Conservation (phyloP, 2,329 filamentous ascomycete genomes). For the Phyllosticta paracitricarpa region DNA sequence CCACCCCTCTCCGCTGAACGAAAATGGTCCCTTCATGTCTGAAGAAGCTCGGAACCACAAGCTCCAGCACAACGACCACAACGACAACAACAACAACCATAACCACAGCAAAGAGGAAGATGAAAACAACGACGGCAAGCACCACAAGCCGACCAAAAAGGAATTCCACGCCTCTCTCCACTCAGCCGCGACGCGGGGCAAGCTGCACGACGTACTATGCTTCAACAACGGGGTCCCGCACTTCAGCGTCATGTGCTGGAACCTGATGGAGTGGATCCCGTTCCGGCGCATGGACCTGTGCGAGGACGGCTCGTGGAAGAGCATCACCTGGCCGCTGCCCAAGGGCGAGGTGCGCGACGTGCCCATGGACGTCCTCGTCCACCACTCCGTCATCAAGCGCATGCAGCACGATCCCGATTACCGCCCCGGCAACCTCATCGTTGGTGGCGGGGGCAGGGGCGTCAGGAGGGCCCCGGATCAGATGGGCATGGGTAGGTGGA, state of each 20-base stretch:
- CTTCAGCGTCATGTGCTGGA: constrained; percentile 57
- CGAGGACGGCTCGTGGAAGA: constrained; percentile 63
- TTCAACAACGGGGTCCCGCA: constrained; percentile 50
- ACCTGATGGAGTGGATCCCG: constrained; percentile 70
- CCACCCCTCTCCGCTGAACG: constrained; percentile 12
- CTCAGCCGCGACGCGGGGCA: constrained; percentile 41
- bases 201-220: constrained; percentile 61
- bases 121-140: not conserved
- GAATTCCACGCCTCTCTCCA: constrained; percentile 50
- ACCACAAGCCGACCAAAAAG: not conserved
- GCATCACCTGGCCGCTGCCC: constrained; percentile 70
- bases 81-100: constrained; percentile 2
- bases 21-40: not conserved
- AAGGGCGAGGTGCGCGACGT: constrained; percentile 70
- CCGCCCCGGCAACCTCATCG: constrained; percentile 67
- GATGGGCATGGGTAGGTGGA: constrained; percentile 64
- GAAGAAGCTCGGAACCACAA: not conserved
- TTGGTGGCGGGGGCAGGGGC: constrained; percentile 69
- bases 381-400: constrained; percentile 63
- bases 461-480: constrained; percentile 49
- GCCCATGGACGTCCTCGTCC: constrained; percentile 58
- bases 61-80: constrained; percentile 1
- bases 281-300: constrained; percentile 73
- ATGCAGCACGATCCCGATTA: constrained; percentile 56
- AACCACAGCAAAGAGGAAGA: not conserved